Evolutionary conservation across 2,329 filamentous ascomycete species (phyloP).

Genomic region (Cercospora beticola): DNA sequence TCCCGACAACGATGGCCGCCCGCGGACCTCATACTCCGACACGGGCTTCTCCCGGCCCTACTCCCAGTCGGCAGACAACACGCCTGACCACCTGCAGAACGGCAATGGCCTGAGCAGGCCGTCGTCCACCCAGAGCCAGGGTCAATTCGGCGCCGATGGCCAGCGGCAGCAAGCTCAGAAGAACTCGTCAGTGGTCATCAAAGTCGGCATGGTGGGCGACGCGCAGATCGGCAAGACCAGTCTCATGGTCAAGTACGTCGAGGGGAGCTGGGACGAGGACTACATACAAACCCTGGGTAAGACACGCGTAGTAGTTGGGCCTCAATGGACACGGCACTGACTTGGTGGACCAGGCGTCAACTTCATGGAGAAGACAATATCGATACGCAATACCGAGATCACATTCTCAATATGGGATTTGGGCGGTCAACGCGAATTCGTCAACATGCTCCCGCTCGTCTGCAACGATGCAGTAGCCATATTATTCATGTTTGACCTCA

Average conservation of each 20-base stretch:
- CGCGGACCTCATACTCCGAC: conserved; percentile 56
- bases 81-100: conserved; percentile 37
- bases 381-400: conserved; percentile 98
- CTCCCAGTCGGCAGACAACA: conserved; percentile 46
- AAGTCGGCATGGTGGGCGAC: conserved; percentile 99
- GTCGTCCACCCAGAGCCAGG: conserved; percentile 34
- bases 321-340: conserved; percentile 10
- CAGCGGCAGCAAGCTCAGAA: conserved; percentile 46
- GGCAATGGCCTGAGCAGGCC: conserved; percentile 37
- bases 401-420: conserved; percentile 99
- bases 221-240: conserved; percentile 99
- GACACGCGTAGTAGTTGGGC: conserved; percentile 23
- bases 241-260: conserved; percentile 99
- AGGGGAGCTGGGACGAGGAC: conserved; percentile 99
- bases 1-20: conserved; percentile 42
- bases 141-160: conserved; percentile 34
- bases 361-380: conserved; percentile 99
- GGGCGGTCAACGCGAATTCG: conserved; percentile 95
- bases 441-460: conserved; percentile 99
- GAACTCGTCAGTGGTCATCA: conserved; percentile 81
- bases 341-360: conserved; percentile 69
- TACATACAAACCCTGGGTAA: conserved; percentile 94
- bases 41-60: conserved; percentile 48
- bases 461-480: conserved; percentile 99
- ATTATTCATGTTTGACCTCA: conserved; percentile 99